Percentiles rank a stretch among this genome's conserved stretches.
Conservation (phyloP, 73 alveolate genomes). For the Paramecium tetraurelia region DNA sequence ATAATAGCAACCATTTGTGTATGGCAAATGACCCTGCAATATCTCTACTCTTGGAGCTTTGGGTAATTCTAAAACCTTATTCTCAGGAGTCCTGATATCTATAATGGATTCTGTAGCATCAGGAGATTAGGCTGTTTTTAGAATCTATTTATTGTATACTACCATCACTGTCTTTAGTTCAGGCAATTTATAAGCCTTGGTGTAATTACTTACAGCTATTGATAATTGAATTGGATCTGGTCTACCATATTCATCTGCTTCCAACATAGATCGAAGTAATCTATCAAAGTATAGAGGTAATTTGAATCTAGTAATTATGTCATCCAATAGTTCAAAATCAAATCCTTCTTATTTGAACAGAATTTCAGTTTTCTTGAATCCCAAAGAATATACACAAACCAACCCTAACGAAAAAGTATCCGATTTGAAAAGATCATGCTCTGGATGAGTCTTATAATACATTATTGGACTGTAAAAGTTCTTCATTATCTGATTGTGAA, state of each 20-base stretch:
- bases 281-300: not conserved
- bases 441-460: not conserved
- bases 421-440: not conserved
- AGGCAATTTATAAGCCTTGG: slow-evolving; percentile 28
- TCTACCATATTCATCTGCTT: not conserved
- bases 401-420: slow-evolving; percentile 29
- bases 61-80: not conserved
- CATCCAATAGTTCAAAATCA: not conserved
- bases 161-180: slow-evolving; percentile 8
- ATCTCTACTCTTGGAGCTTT: not conserved
- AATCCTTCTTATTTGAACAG: not conserved
- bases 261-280: not conserved
- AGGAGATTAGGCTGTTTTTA: slow-evolving; percentile 1
- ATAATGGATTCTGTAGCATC: not conserved
- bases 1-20: slow-evolving; percentile 25
- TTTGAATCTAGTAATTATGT: not conserved
- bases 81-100: not conserved
- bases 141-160: not conserved
- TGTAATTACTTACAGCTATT: not conserved
- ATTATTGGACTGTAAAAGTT: not conserved
- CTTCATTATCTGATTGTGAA: not conserved
- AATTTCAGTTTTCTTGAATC: slow-evolving; percentile 1
- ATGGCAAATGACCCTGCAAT: not conserved
- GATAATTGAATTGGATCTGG: not conserved
- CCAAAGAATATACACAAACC: slow-evolving; percentile 16